Percentiles rank a stretch among this genome's conserved stretches.
Evolutionary conservation across 2,329 filamentous ascomycete genomes (phyloP).

Genomic region (Aspergillus sp.): DNA sequence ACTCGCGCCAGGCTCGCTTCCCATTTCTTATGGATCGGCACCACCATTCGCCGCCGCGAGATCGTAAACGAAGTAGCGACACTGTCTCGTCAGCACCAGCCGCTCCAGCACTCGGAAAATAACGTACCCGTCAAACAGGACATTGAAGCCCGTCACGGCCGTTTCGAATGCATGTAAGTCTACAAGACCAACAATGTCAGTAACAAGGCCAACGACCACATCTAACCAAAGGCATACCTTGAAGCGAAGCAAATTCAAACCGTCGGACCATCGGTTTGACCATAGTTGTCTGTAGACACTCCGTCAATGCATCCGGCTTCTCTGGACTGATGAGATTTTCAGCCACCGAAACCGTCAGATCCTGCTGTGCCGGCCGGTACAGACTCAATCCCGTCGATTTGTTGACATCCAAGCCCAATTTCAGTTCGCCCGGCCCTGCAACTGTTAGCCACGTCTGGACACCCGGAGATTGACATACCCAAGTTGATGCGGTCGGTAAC

Average conservation of each 20-base stretch:
- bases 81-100: constrained; percentile 21
- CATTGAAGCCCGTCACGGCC: constrained; percentile 69
- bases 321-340: constrained; percentile 57
- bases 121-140: constrained; percentile 56
- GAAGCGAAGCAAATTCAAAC: constrained; percentile 56
- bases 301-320: constrained; percentile 52
- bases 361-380: constrained; percentile 63
- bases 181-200: constrained; percentile 14
- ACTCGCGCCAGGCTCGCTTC: constrained; percentile 71
- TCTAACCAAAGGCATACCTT: constrained; percentile 25
- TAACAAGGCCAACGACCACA: background rate
- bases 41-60: constrained; percentile 74
- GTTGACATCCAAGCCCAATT: constrained; percentile 55
- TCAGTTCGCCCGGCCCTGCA: constrained; percentile 58
- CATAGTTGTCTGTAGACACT: constrained; percentile 52
- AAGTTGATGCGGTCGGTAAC: constrained; percentile 78
- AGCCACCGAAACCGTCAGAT: constrained; percentile 66
- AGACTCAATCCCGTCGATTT: constrained; percentile 55
- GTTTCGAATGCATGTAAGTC: constrained; percentile 71
- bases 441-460: no score
- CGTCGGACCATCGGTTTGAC: constrained; percentile 59
- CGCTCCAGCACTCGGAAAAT: background rate
- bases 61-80: constrained; percentile 69
- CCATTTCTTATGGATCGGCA: constrained; percentile 91
- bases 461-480: no score